Percentiles rank a stretch among this genome's conserved stretches.
phyloP scores from a whole-genome alignment of 306 rosid species.

The Malus fusca region DNA sequence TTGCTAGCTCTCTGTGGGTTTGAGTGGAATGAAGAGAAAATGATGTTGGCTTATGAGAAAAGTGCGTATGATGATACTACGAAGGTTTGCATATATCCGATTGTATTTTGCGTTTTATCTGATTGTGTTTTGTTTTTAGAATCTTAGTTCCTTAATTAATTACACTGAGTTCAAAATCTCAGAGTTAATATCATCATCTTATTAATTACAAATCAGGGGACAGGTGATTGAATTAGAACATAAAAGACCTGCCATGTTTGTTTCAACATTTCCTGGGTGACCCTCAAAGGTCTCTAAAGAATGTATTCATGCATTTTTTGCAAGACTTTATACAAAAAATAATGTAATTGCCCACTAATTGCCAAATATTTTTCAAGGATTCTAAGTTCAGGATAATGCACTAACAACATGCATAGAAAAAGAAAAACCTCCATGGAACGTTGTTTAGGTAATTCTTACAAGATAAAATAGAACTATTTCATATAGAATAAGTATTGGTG shows the following conservation, averaged over 20 bases:
- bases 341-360: background rate
- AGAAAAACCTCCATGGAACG: background rate
- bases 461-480: background rate
- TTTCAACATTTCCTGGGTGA: background rate
- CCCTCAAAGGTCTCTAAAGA: background rate
- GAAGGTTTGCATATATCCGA: no score
- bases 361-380: background rate
- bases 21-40: no score
- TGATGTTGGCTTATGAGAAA: no score
- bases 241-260: background rate
- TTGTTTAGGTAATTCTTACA: background rate
- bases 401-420: background rate
- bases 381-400: background rate
- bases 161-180: background rate
- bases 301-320: background rate
- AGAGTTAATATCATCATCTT: background rate
- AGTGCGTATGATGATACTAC: no score
- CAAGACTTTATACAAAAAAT: background rate
- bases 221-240: background rate
- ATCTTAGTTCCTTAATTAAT: conserved; percentile 2
- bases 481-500: background rate
- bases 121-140: no score
- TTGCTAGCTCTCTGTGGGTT: no score
- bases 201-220: background rate
- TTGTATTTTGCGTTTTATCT: no score